Conservation (phyloP, 176 grass and related monocot genomes). For the Pontederia paniculata region DNA sequence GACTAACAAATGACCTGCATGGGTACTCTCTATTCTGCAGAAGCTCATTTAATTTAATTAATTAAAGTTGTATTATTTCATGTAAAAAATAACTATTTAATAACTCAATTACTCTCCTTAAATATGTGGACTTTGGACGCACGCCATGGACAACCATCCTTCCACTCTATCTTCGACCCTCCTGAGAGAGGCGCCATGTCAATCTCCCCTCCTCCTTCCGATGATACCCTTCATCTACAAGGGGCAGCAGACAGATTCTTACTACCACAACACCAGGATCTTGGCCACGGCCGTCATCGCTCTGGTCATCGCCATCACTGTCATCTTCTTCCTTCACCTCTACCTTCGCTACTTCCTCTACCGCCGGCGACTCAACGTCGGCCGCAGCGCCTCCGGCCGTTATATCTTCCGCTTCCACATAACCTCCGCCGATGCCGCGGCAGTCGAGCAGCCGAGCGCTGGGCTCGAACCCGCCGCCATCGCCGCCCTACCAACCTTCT, state of each 20-base stretch:
- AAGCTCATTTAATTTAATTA: too few relatives aligned
- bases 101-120: too few relatives aligned
- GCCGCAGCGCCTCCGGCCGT: not conserved
- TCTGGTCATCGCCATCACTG: not conserved
- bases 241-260: not conserved
- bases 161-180: too few relatives aligned
- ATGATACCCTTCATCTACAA: not conserved
- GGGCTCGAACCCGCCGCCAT: conserved; percentile 13
- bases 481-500: not conserved
- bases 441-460: not conserved
- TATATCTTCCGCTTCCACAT: not conserved
- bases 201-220: not conserved
- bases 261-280: conserved; percentile 10
- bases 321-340: conserved; percentile 10
- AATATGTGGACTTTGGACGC: too few relatives aligned
- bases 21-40: too few relatives aligned
- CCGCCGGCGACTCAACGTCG: not conserved
- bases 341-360: conserved; percentile 2
- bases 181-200: not conserved
- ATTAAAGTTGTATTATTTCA: too few relatives aligned
- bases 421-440: not conserved
- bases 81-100: too few relatives aligned
- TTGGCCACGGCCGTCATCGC: conserved; percentile 11
- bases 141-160: too few relatives aligned
- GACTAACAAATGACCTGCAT: too few relatives aligned